A percentile compares a stretch with the other conserved stretches of the same genome.
phyloP scores from a whole-genome alignment of 306 rosid genomes.

The Ammopiptanthus mongolicus region DNA sequence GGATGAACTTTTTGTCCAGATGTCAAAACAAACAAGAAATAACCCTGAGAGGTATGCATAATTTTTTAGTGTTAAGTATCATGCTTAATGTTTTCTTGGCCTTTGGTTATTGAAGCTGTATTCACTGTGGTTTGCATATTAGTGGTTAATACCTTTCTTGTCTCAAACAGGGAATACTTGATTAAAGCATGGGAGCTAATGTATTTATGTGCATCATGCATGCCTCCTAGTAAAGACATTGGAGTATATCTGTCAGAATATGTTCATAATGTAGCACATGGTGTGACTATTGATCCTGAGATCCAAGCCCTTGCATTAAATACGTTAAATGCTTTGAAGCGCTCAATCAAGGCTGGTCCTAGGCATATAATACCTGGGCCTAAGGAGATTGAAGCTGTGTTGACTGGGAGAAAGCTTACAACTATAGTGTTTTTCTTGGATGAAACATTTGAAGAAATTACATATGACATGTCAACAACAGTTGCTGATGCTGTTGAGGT shows the following conservation, averaged over 20 bases:
- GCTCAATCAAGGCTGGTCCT: conserved; percentile 78
- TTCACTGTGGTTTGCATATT: background rate
- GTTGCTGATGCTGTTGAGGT: conserved; percentile 96
- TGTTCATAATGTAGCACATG: conserved; percentile 65
- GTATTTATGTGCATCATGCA: conserved; percentile 69
- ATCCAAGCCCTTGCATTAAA: conserved; percentile 59
- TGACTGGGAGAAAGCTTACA: conserved; percentile 71
- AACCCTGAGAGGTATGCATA: conserved; percentile 62
- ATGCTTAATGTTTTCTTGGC: conserved; percentile 1
- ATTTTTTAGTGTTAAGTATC: background rate
- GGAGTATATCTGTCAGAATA: conserved; percentile 83
- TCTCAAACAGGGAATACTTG: conserved; percentile 54
- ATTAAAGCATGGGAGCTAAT: conserved; percentile 84
- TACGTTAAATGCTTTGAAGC: conserved; percentile 77
- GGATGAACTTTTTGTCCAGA: conserved; percentile 80
- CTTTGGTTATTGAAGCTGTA: background rate
- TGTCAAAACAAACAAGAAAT: conserved; percentile 85
- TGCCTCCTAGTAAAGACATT: conserved; percentile 91
- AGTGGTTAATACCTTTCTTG: conserved; percentile 1
- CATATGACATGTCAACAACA: conserved; percentile 83
- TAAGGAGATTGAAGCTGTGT: conserved; percentile 74
- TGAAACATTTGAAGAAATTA: conserved; percentile 89
- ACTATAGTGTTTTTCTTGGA: conserved; percentile 84
- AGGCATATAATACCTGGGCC: conserved; percentile 76
- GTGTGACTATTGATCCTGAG: conserved; percentile 46